These are phyloP conservation scores for Niveomyces coronatus DNA, from an alignment of 2,329 filamentous ascomycete genomes.

Conservation along the genomic window DNA sequence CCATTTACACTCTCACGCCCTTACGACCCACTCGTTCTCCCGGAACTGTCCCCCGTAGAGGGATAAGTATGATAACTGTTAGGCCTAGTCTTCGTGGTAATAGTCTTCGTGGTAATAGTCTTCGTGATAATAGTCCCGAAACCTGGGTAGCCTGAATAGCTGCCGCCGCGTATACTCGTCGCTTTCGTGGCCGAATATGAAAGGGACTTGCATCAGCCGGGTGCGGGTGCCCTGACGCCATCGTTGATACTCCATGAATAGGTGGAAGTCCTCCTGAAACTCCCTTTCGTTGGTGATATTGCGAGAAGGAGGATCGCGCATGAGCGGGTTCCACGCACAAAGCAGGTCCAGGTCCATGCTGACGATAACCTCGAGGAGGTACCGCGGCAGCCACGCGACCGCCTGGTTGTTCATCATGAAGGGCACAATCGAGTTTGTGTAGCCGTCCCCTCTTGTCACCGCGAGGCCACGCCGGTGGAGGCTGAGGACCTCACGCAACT, in stretches of 20 bases:
- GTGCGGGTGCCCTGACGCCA: too few relatives aligned
- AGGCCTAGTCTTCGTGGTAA: too few relatives aligned
- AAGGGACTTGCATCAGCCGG: background rate
- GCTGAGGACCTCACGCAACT: slow-evolving; percentile 4
- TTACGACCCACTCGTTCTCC: too few relatives aligned
- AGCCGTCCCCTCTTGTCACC: too few relatives aligned
- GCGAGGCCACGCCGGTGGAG: background rate
- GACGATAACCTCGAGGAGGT: slow-evolving; percentile 2
- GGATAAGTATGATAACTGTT: too few relatives aligned
- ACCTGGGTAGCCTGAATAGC: too few relatives aligned
- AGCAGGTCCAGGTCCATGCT: slow-evolving; percentile 3
- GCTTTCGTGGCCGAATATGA: too few relatives aligned
- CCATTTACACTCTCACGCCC: too few relatives aligned
- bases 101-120: too few relatives aligned
- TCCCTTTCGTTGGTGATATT: background rate
- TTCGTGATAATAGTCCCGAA: too few relatives aligned
- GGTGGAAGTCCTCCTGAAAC: slow-evolving; percentile 7
- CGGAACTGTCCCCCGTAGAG: too few relatives aligned
- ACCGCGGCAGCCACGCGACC: background rate
- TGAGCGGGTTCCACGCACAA: slow-evolving; percentile 1
- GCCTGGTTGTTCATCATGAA: background rate
- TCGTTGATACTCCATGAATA: slow-evolving; percentile 2
- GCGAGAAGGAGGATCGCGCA: background rate
- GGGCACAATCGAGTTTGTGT: background rate
- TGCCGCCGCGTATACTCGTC: background rate